These are phyloP conservation scores for Penicillium psychrosexuale DNA, from an alignment of 2,329 filamentous ascomycete genomes.

Conservation along the genomic window DNA sequence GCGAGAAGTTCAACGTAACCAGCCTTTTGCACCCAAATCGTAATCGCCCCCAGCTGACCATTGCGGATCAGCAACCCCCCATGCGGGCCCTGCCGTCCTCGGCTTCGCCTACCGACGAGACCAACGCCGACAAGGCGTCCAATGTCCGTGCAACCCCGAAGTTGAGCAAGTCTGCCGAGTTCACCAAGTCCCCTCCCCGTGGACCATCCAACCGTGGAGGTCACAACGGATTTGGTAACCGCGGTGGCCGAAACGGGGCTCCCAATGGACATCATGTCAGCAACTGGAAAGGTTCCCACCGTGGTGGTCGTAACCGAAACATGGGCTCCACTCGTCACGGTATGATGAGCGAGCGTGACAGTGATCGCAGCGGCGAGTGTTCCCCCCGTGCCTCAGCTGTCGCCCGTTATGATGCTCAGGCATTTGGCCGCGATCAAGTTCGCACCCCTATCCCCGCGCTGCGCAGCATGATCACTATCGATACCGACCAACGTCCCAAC, in stretches of 20 bases:
- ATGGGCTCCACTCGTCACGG: background rate
- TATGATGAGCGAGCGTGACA: background rate
- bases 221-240: background rate
- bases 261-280: background rate
- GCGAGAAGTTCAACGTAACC: conserved; percentile 43
- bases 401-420: background rate
- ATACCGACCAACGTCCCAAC: background rate
- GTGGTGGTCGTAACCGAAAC: background rate
- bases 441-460: background rate
- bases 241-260: background rate
- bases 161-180: background rate
- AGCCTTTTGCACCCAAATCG: conserved; percentile 26
- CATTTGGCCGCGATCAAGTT: background rate
- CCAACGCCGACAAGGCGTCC: background rate
- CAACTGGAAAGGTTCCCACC: background rate
- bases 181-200: background rate
- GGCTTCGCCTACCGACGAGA: conserved; percentile 1
- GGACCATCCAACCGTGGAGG: background rate
- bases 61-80: conserved; percentile 21
- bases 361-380: background rate
- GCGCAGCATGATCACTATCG: too few relatives aligned
- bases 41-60: conserved; percentile 10
- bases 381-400: background rate
- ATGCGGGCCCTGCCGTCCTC: background rate
- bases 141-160: background rate